Conservation (phyloP, 1,139 yeast species). For the Zhuliangozyma parablackwelliae region DNA sequence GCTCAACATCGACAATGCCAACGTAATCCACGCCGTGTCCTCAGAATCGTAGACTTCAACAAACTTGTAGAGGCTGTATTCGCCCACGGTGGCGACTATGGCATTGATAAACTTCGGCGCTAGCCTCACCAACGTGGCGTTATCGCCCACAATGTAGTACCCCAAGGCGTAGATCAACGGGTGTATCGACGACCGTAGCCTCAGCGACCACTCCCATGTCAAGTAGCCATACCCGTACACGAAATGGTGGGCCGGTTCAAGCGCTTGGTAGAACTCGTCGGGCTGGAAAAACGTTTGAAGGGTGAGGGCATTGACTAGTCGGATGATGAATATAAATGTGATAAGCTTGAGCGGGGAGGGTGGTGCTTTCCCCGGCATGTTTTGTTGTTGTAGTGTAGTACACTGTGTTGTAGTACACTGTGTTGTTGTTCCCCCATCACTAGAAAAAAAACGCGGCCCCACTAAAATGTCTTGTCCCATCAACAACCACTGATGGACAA, state of each 20-base stretch:
- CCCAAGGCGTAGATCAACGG: constrained; percentile 64
- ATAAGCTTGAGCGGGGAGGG: no score
- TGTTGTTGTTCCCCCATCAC: no score
- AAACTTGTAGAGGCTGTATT: constrained; percentile 52
- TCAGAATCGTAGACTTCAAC: constrained; percentile 34
- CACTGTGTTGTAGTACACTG: no score
- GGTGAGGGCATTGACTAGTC: constrained; percentile 55
- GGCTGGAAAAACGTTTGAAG: constrained; percentile 85
- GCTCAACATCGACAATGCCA: constrained; percentile 56
- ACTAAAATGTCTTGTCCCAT: no score
- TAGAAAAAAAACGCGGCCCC: no score
- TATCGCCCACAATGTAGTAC: constrained; percentile 20
- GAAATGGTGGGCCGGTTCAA: constrained; percentile 83
- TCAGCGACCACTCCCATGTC: constrained; percentile 93
- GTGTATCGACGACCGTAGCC: constrained; percentile 72
- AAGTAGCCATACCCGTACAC: constrained; percentile 78
- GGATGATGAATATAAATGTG: constrained; percentile 7
- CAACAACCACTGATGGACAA: constrained; percentile 1
- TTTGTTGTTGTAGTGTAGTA: no score
- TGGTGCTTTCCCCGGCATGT: no score
- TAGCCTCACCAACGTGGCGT: constrained; percentile 11
- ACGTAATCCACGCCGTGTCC: constrained; percentile 42
- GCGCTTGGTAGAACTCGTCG: constrained; percentile 89
- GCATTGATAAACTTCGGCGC: constrained; percentile 72
- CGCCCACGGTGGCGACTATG: constrained; percentile 67